phyloP scores from a whole-genome alignment of 2,329 filamentous ascomycete species.

The Gnomoniopsis sp. region DNA sequence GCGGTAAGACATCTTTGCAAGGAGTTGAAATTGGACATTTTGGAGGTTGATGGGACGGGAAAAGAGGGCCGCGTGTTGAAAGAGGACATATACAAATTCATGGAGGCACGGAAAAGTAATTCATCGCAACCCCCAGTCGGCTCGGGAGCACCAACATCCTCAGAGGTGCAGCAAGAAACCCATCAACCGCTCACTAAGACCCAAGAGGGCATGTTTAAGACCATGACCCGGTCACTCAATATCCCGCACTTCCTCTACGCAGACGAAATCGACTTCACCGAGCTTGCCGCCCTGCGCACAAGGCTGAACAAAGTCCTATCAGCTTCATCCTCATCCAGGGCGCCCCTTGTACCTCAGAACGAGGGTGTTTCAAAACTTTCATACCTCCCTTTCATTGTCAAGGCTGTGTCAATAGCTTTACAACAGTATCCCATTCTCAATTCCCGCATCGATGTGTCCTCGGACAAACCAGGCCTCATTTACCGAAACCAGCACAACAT shows the following conservation, averaged over 20 bases:
- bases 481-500: conserved; percentile 89
- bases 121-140: conserved; percentile 17
- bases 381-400: conserved; percentile 91
- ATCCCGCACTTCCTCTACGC: conserved; percentile 97
- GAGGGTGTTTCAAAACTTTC: conserved; percentile 62
- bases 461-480: conserved; percentile 68
- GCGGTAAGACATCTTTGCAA: conserved; percentile 87
- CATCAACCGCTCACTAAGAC: conserved; percentile 68
- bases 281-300: conserved; percentile 67
- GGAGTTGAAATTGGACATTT: conserved; percentile 73
- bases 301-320: conserved; percentile 67
- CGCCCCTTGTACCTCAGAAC: conserved; percentile 28
- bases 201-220: conserved; percentile 94
- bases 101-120: conserved; percentile 49
- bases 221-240: conserved; percentile 85
- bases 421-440: conserved; percentile 84
- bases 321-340: conserved; percentile 25
- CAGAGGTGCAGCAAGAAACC: conserved; percentile 63
- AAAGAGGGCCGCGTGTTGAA: conserved; percentile 89
- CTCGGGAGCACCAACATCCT: conserved; percentile 24
- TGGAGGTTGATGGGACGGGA: conserved; percentile 77
- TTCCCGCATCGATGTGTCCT: conserved; percentile 65
- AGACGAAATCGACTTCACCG: conserved; percentile 80
- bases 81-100: conserved; percentile 79
- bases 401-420: conserved; percentile 85